Base-by-base conservation (phyloP, 2,329 filamentous ascomycete species). In the Mariannaea elegans region DNA sequence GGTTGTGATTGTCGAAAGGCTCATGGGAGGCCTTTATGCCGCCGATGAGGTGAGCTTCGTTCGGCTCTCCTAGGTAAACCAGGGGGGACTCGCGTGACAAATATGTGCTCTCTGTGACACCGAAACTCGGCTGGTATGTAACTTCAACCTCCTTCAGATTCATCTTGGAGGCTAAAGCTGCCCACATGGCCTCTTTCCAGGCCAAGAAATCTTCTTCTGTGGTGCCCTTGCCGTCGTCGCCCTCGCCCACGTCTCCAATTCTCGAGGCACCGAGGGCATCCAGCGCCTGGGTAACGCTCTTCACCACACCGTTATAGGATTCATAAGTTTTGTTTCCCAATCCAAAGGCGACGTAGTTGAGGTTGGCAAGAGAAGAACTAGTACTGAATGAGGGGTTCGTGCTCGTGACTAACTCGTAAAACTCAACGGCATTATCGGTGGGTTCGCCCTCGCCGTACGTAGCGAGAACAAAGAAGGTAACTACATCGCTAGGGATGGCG, bases 381-480 rank as follows among this genome's bases (percentile, higher is more conserved):
- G n/a, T n/a, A n/a, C 36, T 63, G 34, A 14, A 61, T 45, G 16
- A 49, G 12, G 54, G 54, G 14, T 65, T 58, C n/a, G n/a, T n/a
- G n/a, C 42, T 60, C 67, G 52, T 65, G 62, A 72, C 34, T 62
- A 71, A 75, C 19, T 72, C 67, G 66, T 70, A 73, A 36, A 77
- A 72, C 1, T 56, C 61, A 12, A 59, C 55, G 0, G 75, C 70
- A 46, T 80, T 80, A 42, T 80, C 77, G 27, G 71, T 75, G 1
- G 77, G 76, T n/a, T 78, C 76, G 1, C 77, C 77, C 50, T 80
- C 77, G 14, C 77, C 77, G 41, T 75, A 78, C 1, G 77, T 79
- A 0, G 75, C 72, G 5, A 78, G 57, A n/a, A 78, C 66, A 41
- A 78, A 79, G 27, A 77, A 70, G 21, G 67, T 71, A 10, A 75